Base-by-base conservation (phyloP, 768 basidiomycete genomes). In the Boletus huronensis region DNA sequence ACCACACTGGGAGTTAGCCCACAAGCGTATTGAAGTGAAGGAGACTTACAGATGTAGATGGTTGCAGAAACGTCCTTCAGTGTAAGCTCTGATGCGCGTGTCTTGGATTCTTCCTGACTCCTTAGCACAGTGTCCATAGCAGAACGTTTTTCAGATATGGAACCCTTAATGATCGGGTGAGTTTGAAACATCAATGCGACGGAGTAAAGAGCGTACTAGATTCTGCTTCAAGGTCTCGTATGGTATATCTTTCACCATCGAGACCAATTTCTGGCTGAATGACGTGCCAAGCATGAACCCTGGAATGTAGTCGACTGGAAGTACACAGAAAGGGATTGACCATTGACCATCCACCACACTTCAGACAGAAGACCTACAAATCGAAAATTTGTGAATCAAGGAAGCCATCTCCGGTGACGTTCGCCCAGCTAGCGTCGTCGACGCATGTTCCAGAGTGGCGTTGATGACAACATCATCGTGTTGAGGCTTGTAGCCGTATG, bases 211-310 rank as follows among this genome's bases (percentile, higher is more conserved):
- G 32, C 10, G 13, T 32, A 81, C 82, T 63, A 82, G 75, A 50
- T 78, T 73, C 25, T 74, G 53, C 29, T 74, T 76, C 6, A 75
- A 74, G 46, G 67, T 75, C 2, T 68, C 58, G 45, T 70, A 81
- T 1, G 82, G 81, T 16, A 42, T 34, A 44, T 50, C 50, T 32
- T 42, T 50, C 40, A 50, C 39, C 40, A n/a, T 50, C 6, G 31
- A 42, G 9, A 42, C 5, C 7, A 42, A 32, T 34, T 25, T 25
- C 50, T 25, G 40, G 26, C 40, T 31, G 40, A n/a, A 6, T 11
- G 50, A 34, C 11, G 31, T 26, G 29, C 50, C 50, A 26, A 50
- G 40, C 14, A 42, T 32, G 23, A 32, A 50, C 16, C 50, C 50
- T 26, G 50, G 50, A 42, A 50, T 32, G 17, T 50, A 50, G 16